Base-by-base conservation (phyloP, 768 basidiomycete species). In the Naganishia antarctica region DNA sequence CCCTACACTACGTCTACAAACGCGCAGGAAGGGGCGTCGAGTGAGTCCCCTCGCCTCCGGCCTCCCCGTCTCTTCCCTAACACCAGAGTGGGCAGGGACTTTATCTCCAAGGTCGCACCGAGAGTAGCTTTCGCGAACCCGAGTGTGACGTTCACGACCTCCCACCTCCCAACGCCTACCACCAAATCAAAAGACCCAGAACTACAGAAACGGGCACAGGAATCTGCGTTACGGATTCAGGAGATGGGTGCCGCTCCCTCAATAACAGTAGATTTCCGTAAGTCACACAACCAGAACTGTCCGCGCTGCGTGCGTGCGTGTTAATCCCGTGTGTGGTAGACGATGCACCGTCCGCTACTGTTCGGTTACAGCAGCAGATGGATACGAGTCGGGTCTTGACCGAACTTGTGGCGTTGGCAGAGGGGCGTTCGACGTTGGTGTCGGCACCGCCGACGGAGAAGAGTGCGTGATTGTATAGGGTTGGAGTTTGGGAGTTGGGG, bases 171-270 rank as follows among this genome's bases (percentile, higher is more conserved):
- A 3, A 49, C 16, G 12, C 49, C 60, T 13, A n/a, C 21, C 15
- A 66, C 65, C 11, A 66, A 66, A 58, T 41, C 60, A 16, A 66
- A 66, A 44, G 65, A 66, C 47, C 65, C 65, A 12, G 60, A 61
- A 23, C 32, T 61, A 4, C 40, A 50, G n/a, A 46, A 49, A 29
- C 48, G 50, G 3, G 57, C 65, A 13, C 28, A 61, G 43, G 40
- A 62, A 40, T 31, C 47, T 44, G 48, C 60, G 11, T 31, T 53
- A 26, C n/a, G 26, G 23, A 40, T 57, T 21, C 16, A 57, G 32
- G 32, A 34, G 2, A 57, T 21, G 34, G 53, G 53, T n/a, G 40
- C 37, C 18, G 53, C 53, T 12, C 53, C 53, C 18, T 37, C 53
- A 1, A 40, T 57, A 25, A 57, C 53, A 21, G 25, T 57, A 40